These are phyloP conservation scores for Hyaloscypha hepaticicola DNA, from an alignment of 495 filamentous ascomycete genomes.

Conservation along the genomic window DNA sequence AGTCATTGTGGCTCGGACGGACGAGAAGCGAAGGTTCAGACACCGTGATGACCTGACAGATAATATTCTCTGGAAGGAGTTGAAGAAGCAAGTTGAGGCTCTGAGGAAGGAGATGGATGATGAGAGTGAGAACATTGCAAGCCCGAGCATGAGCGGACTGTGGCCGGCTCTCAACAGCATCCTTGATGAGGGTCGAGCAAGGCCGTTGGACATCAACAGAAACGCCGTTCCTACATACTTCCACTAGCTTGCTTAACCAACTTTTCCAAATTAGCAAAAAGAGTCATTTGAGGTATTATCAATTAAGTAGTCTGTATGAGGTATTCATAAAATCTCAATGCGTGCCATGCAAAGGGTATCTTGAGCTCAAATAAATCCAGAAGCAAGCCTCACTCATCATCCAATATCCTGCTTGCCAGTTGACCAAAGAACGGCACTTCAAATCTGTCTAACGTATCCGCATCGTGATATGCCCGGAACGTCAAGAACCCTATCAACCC, in stretches of 20 bases:
- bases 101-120: conserved; percentile 56
- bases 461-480: conserved; percentile 80
- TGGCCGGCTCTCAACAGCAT: conserved; percentile 15
- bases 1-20: conserved; percentile 38
- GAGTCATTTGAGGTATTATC: conserved; percentile 9
- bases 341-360: conserved; percentile 21
- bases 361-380: conserved; percentile 12
- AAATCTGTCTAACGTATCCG: conserved; percentile 77
- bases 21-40: conserved; percentile 32
- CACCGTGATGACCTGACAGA: conserved; percentile 41
- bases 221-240: conserved; percentile 18
- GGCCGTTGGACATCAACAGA: conserved; percentile 10
- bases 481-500: conserved; percentile 74
- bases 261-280: not conserved
- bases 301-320: conserved; percentile 24
- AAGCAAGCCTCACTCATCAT: conserved; percentile 66
- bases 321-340: conserved; percentile 1
- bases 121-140: conserved; percentile 13
- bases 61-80: conserved; percentile 50
- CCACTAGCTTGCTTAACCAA: not conserved
- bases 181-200: conserved; percentile 5
- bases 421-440: conserved; percentile 87
- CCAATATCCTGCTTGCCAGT: conserved; percentile 86
- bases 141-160: conserved; percentile 16
- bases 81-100: conserved; percentile 56